Conservation (phyloP, 1,139 yeast species). For the Lipomyces yarrowii region DNA sequence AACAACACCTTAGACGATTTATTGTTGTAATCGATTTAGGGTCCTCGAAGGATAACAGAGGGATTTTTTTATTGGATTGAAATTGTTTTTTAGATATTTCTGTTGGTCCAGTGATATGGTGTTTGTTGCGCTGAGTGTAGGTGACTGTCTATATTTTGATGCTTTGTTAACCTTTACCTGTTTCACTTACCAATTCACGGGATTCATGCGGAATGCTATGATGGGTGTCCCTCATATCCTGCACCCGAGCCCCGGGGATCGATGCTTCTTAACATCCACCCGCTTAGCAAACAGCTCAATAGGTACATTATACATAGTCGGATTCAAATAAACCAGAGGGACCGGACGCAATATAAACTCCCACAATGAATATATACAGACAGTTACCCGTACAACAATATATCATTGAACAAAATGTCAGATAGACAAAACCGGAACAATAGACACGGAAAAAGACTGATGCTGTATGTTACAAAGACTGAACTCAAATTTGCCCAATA, state of each 20-base stretch:
- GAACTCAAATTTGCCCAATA: not conserved
- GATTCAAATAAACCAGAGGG: not conserved
- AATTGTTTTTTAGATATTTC: not conserved
- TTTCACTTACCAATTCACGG: not conserved
- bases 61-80: not conserved
- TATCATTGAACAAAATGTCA: not conserved
- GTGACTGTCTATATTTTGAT: not conserved
- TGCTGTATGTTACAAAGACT: not conserved
- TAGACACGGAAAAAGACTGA: not conserved
- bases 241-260: too few species aligned
- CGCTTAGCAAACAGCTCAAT: not conserved
- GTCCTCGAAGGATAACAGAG: not conserved
- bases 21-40: constrained; percentile 10
- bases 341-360: not conserved
- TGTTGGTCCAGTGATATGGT: not conserved
- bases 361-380: not conserved
- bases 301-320: not conserved
- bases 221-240: not conserved
- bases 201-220: not conserved
- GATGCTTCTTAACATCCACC: not conserved
- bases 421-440: not conserved
- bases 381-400: constrained; percentile 1
- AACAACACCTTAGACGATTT: constrained; percentile 20
- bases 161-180: not conserved
- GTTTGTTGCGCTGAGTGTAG: not conserved